Evolutionary conservation across 75 land plant species (phyloP).

Genomic region (Pinus tabuliformis): DNA sequence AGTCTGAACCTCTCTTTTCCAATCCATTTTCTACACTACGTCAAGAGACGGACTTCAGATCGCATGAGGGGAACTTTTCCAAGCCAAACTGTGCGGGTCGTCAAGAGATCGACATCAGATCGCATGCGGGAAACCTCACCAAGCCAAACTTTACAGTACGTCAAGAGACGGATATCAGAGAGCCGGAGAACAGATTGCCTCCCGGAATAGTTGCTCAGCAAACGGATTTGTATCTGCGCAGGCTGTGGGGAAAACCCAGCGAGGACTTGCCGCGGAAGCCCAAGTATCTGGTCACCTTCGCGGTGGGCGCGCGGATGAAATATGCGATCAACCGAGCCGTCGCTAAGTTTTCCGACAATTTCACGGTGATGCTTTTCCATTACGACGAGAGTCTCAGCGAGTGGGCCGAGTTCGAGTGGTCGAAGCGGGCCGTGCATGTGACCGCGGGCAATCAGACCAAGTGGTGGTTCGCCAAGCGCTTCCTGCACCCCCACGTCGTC

Average conservation of each 20-base stretch:
- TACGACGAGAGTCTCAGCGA: slow-evolving; percentile 30
- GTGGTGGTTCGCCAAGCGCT: slow-evolving; percentile 55
- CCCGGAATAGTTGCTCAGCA: not conserved
- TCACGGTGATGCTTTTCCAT: slow-evolving; percentile 38
- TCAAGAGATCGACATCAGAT: no score
- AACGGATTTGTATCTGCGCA: not conserved
- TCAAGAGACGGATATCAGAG: no score
- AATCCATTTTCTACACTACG: no score
- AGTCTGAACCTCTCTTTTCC: no score
- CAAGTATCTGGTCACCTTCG: not conserved
- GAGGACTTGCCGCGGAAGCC: not conserved
- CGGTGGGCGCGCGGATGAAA: not conserved
- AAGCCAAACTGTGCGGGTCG: no score
- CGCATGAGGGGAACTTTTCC: no score
- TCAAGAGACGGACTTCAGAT: no score
- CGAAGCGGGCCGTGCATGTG: slow-evolving; percentile 29
- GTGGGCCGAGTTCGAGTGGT: slow-evolving; percentile 46
- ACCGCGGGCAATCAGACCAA: slow-evolving; percentile 29
- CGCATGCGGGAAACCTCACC: no score
- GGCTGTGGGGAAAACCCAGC: not conserved
- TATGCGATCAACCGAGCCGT: not conserved
- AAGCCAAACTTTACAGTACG: no score
- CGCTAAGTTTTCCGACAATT: slow-evolving; percentile 11
- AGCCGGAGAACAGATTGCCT: not conserved
- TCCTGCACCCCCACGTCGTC: slow-evolving; percentile 43